Conservation (phyloP, 805 yeast genomes). For the Ogataea chonburiensis region DNA sequence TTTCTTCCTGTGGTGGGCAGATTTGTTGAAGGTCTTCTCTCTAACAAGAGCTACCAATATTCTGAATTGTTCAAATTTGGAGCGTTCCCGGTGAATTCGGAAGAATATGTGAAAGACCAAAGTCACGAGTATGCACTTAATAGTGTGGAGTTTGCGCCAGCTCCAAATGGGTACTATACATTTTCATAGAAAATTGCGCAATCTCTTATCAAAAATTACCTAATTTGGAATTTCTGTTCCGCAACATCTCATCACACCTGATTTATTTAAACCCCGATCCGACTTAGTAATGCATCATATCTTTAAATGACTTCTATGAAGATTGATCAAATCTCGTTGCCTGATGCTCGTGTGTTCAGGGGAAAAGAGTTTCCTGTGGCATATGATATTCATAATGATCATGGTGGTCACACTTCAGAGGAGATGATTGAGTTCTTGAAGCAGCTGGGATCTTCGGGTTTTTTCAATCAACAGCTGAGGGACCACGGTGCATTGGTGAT, state of each 20-base stretch:
- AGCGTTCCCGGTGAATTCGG: background rate
- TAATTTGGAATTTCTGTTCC: conserved; percentile 1
- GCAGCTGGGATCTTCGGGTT: conserved; percentile 23
- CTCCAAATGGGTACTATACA: background rate
- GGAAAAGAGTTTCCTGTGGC: conserved; percentile 27
- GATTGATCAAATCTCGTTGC: conserved; percentile 4
- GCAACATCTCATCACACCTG: background rate
- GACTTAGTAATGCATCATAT: too few relatives aligned
- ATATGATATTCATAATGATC: conserved; percentile 5
- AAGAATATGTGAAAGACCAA: background rate
- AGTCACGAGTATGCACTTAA: conserved; percentile 1
- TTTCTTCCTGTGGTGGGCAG: conserved; percentile 22
- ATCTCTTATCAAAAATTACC: background rate
- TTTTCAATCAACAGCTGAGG: conserved; percentile 26
- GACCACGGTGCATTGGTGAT: conserved; percentile 32
- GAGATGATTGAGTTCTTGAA: conserved; percentile 13
- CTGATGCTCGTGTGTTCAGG: conserved; percentile 17
- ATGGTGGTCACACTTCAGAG: conserved; percentile 2
- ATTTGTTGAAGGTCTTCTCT: conserved; percentile 14
- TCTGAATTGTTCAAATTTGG: conserved; percentile 17
- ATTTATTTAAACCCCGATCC: too few relatives aligned
- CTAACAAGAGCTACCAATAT: conserved; percentile 14
- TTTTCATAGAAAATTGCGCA: conserved; percentile 1
- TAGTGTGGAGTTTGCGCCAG: conserved; percentile 1
- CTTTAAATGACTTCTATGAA: conserved; percentile 1